Base-by-base conservation (phyloP, 257 asterid genomes). In the Hygrophila difformis region DNA sequence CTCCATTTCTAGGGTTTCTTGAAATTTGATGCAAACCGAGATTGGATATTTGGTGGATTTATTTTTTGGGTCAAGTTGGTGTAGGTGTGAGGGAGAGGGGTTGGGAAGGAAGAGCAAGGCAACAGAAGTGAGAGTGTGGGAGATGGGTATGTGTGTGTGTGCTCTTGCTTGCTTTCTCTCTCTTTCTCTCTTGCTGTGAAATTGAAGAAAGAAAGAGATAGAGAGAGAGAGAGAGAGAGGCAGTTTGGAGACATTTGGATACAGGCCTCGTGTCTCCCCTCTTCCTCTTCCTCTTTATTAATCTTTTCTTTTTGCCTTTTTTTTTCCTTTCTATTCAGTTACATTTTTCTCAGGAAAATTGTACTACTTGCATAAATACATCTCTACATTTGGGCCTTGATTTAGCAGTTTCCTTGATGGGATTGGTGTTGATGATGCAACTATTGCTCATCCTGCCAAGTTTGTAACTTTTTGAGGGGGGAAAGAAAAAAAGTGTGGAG, bases 221-320 rank as follows among this genome's bases (percentile, higher is more conserved):
- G n/a, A 55, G 11, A 12, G 46, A 20, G 34, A 9, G 1, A 2
- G 34, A 4, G 2, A 21, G 64, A 48, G 74, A 68, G 75, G 67
- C 51, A 62, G 64, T n/a, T 44, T 62, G 36, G 72, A 67, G 69
- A 63, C 67, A 64, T 60, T 68, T 59, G 71, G 68, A 60, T 59
- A 51, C 6, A 23, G 62, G 62, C 75, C 74, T 67, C 33, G 15
- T 62, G 75, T 67, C 78, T 72, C 75, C 61, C 63, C n/a, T n/a
- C n/a, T n/a, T n/a, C n/a, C n/a, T n/a, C 72, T 70, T 33, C 64
- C 70, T 57, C 74, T 67, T 62, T 47, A 8, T 44, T 13, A 13
- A n/a, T 53, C 12, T 1, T 35, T 2, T 8, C 42, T 13, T n/a
- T 15, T 16, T 33, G 6, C 12, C 1, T 11, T 28, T 15, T 20